Evolutionary conservation across 345 rosid genomes (phyloP), one percentile per base, ranked within the genome.

Genomic region (Gossypium rotundifolium): DNA sequence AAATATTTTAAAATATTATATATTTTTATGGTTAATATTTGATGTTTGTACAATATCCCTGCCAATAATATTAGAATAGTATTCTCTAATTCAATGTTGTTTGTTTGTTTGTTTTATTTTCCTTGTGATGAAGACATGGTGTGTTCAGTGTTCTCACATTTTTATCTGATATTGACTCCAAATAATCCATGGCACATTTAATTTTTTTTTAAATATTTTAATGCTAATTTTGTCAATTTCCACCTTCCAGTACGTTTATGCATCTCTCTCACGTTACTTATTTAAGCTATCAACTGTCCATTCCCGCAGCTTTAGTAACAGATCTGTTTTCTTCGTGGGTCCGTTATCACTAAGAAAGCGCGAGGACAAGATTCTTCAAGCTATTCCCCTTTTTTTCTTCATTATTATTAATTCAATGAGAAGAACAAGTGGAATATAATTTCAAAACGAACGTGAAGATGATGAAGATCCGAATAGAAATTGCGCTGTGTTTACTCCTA

Each of bases 401-500:
- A 27, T 52, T 27, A 27, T 70, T 8, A 16, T 52, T 51, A 51
- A 10, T 55, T 70, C 29, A 68, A 46, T 38, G 70, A 79, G 66
- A 53, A 48, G 42, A 16, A 60, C 46, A 44, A 44, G 7, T 25
- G 40, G 40, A 33, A 33, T 33, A 33, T 33, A 33, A 22, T 44
- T 25, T 46, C 57, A 48, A 73, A 61, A 44, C 46, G 55, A 23
- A 16, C 22, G 13, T 60, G 75, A 25, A 14, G 49, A 73, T 33
- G 49, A 73, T 33, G 69, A 18, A 42, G 33, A 14, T 62, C 79
- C 73, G 55, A 57, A 54, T 18, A 11, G 59, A 23, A 51, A 38
- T 23, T n/a, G 45, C 23, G 59, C 55, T 51, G 48, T 6, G 64
- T 78, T 38, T 81, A 55, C 52, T 82, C 74, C 1, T 87, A 53